Evolutionary conservation across 306 rosid genomes (phyloP), one percentile per base, ranked within the genome.

Genomic region (Dalbergia cultrata): DNA sequence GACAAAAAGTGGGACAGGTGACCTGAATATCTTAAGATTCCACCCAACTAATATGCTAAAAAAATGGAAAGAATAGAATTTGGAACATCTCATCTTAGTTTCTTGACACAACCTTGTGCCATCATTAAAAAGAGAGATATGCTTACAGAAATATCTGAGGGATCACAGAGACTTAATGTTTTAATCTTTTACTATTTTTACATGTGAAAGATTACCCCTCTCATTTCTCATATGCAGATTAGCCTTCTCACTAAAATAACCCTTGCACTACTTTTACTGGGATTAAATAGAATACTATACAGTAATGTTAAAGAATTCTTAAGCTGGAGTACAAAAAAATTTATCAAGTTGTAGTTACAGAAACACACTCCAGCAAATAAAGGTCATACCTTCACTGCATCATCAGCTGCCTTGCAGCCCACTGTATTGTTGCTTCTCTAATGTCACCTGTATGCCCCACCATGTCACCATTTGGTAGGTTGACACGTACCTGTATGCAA

Each of bases 381-480:
- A 26, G 61, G 67, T 65, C 70, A 53, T 87, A 96, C 99, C 93
- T 93, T 96, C 37, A 96, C 99, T 54, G 97, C 99, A 0, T 82
- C 90, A 76, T 96, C 99, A 58, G 99, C 97, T 75, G 92, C 99
- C 91, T 96, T 96, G 90, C 99, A 96, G 50, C 94, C 99, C 82
- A 93, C 99, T 49, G n/a, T n/a, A 96, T 43, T 17, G 99, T 96
- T 57, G 99, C 99, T 54, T 89, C 88, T n/a, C n/a, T n/a, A 14
- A 87, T 90, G 81, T 93, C 98, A 83, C 99, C 99, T 39, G 86
- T 83, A 72, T 96, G 99, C 60, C 99, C 99, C 76, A 93, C 98
- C 98, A 92, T 93, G 88, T 96, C 99, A 12, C 98, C n/a, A 77
- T 96, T 96, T 47, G 99, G 99, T 34, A 96, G 85, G 89, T 96